Evolutionary conservation across 345 rosid genomes (phyloP).

Genomic region (Clarkia xantiana): DNA sequence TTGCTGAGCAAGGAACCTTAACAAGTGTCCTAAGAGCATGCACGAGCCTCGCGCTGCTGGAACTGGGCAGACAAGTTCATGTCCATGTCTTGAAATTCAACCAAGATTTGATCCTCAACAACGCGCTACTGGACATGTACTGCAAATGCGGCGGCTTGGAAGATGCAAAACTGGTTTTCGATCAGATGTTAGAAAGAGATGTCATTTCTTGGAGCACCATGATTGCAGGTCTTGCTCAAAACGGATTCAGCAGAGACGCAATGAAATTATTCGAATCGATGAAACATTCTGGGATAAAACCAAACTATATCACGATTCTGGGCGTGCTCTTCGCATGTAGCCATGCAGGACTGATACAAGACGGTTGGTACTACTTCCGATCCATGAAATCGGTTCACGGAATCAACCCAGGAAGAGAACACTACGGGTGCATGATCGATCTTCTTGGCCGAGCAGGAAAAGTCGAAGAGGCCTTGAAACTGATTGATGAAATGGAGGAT

Average conservation of each 20-base stretch:
- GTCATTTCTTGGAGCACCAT: slow-evolving; percentile 75
- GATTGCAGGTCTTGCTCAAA: slow-evolving; percentile 63
- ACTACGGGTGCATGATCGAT: slow-evolving; percentile 67
- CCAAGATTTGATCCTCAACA: slow-evolving; percentile 48
- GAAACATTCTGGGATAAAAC: slow-evolving; percentile 33
- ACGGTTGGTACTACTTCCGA: slow-evolving; percentile 43
- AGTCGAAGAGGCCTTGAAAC: slow-evolving; percentile 39
- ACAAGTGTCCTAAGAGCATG: slow-evolving; percentile 60
- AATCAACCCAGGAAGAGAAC: slow-evolving; percentile 51
- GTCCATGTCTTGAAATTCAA: slow-evolving; percentile 49
- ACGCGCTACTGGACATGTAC: slow-evolving; percentile 65
- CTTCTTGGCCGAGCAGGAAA: slow-evolving; percentile 64
- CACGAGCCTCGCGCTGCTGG: slow-evolving; percentile 42
- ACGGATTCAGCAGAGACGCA: slow-evolving; percentile 57
- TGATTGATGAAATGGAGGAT: slow-evolving; percentile 40
- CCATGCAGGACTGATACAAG: slow-evolving; percentile 52
- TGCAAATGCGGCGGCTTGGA: slow-evolving; percentile 61
- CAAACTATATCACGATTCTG: slow-evolving; percentile 47
- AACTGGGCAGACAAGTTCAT: slow-evolving; percentile 58
- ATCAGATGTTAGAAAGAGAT: slow-evolving; percentile 37
- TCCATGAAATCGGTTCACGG: slow-evolving; percentile 52
- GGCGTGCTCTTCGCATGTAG: slow-evolving; percentile 70
- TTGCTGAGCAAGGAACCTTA: slow-evolving; percentile 36
- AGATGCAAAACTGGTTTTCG: slow-evolving; percentile 37
- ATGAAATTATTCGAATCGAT: slow-evolving; percentile 33